A percentile compares a stretch with the other conserved stretches of the same genome.
Conservation (phyloP, 83 land plant genomes). For the Thuja plicata region DNA sequence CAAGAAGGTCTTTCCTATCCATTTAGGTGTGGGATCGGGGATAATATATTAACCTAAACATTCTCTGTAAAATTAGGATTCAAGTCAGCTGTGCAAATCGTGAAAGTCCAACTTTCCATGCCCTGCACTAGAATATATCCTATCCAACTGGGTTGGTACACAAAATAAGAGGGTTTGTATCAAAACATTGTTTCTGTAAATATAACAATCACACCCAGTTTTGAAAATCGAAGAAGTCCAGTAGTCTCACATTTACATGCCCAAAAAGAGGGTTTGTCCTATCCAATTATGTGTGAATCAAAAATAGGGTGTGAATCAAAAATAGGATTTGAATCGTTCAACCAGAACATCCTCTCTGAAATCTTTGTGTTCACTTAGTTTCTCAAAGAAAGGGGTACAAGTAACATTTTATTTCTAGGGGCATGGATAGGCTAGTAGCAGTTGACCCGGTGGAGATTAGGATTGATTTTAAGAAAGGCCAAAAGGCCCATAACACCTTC, state of each 20-base stretch:
- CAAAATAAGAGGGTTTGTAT: background rate
- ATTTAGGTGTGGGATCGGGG: background rate
- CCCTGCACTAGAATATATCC: background rate
- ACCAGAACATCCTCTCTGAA: background rate
- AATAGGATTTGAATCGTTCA: background rate
- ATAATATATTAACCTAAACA: background rate
- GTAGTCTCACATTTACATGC: background rate
- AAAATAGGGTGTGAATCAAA: background rate
- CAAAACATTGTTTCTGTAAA: background rate
- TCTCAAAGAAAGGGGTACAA: background rate
- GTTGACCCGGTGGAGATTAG: background rate
- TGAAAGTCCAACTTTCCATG: background rate
- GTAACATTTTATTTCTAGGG: background rate
- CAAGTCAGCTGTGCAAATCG: background rate
- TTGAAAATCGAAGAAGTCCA: background rate
- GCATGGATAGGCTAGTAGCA: background rate
- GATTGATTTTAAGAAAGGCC: background rate
- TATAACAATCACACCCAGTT: background rate
- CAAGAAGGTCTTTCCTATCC: background rate
- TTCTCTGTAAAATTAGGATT: background rate
- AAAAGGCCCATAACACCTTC: slow-evolving; percentile 12
- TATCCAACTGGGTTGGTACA: no score
- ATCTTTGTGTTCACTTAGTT: background rate
- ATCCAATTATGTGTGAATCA: background rate
- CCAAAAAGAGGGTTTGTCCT: background rate